These are phyloP conservation scores for Blastobotrys arbuscula DNA, from an alignment of 1,139 yeast species.

Conservation along the genomic window DNA sequence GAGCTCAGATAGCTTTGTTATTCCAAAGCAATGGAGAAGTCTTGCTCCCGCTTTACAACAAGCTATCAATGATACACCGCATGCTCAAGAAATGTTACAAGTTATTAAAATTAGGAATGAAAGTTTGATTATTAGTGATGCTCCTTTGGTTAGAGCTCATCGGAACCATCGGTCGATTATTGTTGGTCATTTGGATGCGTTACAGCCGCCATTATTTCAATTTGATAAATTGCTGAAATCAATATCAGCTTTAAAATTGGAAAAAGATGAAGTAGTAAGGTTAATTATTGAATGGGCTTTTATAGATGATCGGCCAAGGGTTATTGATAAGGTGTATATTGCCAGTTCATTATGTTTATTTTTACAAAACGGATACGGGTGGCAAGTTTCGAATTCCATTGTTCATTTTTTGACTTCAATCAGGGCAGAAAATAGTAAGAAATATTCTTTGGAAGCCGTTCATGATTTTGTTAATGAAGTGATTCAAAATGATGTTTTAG, in stretches of 20 bases:
- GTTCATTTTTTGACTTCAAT: conserved; percentile 29
- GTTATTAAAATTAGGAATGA: conserved; percentile 30
- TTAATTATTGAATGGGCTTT: conserved; percentile 32
- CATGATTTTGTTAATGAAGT: conserved; percentile 53
- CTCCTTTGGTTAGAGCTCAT: conserved; percentile 21
- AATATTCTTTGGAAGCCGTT: conserved; percentile 36
- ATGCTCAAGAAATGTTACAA: conserved; percentile 30
- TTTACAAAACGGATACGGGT: conserved; percentile 19
- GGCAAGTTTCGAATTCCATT: conserved; percentile 28
- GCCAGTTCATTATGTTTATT: conserved; percentile 24
- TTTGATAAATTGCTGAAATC: conserved; percentile 21
- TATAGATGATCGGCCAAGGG: conserved; percentile 21
- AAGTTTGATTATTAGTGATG: conserved; percentile 26
- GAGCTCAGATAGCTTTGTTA: conserved; percentile 66
- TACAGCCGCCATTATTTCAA: conserved; percentile 20
- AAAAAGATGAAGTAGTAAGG: conserved; percentile 20
- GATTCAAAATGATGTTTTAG: conserved; percentile 43
- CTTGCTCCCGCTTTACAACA: conserved; percentile 50
- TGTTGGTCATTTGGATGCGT: conserved; percentile 22
- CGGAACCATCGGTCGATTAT: conserved; percentile 20
- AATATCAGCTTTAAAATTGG: conserved; percentile 18
- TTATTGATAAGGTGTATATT: conserved; percentile 24
- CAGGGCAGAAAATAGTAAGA: conserved; percentile 13
- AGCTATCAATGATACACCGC: conserved; percentile 27
- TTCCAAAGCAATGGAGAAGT: conserved; percentile 67